A percentile compares a stretch with the other conserved stretches of the same genome.
Evolutionary conservation across 371 early-diverging fungal genomes (phyloP).

Genomic region (Apophysomyces sp.): DNA sequence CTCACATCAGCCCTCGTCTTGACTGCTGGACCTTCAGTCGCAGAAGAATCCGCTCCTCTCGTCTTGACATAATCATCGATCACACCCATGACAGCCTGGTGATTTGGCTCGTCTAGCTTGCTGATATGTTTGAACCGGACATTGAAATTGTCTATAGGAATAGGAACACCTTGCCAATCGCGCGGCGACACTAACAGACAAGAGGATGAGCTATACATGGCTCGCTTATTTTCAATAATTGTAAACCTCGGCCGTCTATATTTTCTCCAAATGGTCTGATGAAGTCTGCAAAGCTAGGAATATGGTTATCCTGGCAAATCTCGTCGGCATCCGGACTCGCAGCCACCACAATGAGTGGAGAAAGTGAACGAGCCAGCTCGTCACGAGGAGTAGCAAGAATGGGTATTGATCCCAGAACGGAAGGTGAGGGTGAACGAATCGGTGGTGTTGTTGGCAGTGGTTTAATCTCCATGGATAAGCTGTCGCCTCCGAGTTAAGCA

Average conservation of each 20-base stretch:
- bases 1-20: constrained; percentile 42
- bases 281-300: constrained; percentile 72
- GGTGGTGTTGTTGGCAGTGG: constrained; percentile 12
- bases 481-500: background rate
- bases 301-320: constrained; percentile 64
- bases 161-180: constrained; percentile 68
- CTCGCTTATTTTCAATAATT: background rate
- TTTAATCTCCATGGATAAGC: constrained; percentile 13
- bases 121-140: constrained; percentile 68
- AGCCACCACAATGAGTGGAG: constrained; percentile 75
- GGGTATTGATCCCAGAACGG: constrained; percentile 5
- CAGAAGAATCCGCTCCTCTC: constrained; percentile 13
- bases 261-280: constrained; percentile 82
- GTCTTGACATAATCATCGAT: constrained; percentile 56
- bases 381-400: constrained; percentile 42
- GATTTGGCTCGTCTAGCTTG: constrained; percentile 60
- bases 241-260: constrained; percentile 71
- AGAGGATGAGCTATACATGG: constrained; percentile 1
- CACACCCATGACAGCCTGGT: constrained; percentile 52
- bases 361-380: constrained; percentile 60
- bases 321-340: constrained; percentile 75
- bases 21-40: constrained; percentile 19
- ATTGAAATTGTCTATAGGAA: constrained; percentile 63
- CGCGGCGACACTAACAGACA: constrained; percentile 58
- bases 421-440: constrained; percentile 6